phyloP scores from a whole-genome alignment of 768 basidiomycete genomes.

The Boletus rubescentipes region DNA sequence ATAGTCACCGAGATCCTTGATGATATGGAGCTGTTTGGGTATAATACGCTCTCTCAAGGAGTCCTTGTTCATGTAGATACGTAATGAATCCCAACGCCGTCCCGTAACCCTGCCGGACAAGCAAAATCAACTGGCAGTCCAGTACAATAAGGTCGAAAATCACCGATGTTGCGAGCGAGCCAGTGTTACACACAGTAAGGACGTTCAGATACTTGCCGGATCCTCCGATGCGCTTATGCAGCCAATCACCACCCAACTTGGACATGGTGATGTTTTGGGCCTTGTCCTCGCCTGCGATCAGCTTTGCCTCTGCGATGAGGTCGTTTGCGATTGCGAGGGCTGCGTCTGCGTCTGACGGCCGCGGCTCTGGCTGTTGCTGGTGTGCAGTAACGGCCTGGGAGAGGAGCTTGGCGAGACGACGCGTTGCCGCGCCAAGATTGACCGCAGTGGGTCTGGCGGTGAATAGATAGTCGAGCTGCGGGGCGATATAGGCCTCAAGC shows the following conservation, averaged over 20 bases:
- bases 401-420: constrained; percentile 59
- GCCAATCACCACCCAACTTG: constrained; percentile 83
- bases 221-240: constrained; percentile 43
- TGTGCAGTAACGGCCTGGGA: constrained; percentile 15
- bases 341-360: constrained; percentile 30
- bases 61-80: constrained; percentile 74
- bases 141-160: neutral
- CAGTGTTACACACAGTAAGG: constrained; percentile 97
- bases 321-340: constrained; percentile 50
- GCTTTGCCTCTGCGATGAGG: constrained; percentile 67
- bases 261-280: constrained; percentile 86
- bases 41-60: constrained; percentile 82
- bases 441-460: constrained; percentile 96
- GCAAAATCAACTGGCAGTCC: neutral
- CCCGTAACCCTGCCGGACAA: constrained; percentile 79
- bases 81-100: constrained; percentile 95
- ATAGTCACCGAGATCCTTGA: constrained; percentile 74
- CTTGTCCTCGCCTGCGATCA: constrained; percentile 85
- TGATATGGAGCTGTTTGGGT: constrained; percentile 96
- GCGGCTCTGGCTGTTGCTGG: constrained; percentile 17
- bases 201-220: constrained; percentile 63
- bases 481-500: constrained; percentile 54
- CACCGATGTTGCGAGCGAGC: constrained; percentile 91
- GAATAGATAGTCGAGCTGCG: constrained; percentile 68
- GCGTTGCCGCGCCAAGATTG: constrained; percentile 86